These are phyloP conservation scores for Salix dunnii DNA, from an alignment of 345 rosid genomes.

Conservation along the genomic window DNA sequence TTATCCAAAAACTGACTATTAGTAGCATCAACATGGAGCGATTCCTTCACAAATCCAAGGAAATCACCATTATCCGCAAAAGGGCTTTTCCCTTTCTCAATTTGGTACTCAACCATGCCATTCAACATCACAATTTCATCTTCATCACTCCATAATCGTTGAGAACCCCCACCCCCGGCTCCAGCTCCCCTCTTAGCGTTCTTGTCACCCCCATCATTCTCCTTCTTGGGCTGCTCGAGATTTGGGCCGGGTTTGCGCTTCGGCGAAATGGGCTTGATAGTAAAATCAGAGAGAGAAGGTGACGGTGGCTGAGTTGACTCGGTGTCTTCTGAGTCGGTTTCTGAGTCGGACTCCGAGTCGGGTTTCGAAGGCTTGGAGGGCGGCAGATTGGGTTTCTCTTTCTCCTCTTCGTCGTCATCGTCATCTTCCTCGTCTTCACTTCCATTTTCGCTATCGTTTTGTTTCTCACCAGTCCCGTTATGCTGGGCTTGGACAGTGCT, in stretches of 20 bases:
- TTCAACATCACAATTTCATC: slow-evolving; percentile 40
- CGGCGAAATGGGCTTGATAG: slow-evolving; percentile 21
- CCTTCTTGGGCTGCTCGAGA: not conserved
- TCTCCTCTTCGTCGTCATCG: not conserved
- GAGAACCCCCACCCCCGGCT: slow-evolving; percentile 19
- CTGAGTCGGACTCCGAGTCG: slow-evolving; percentile 22
- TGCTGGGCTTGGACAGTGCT: not conserved
- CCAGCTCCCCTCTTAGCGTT: slow-evolving; percentile 6
- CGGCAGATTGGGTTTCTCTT: not conserved
- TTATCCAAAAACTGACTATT: slow-evolving; percentile 44
- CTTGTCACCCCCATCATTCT: not conserved
- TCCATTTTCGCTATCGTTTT: slow-evolving; percentile 16
- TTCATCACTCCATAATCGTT: slow-evolving; percentile 45
- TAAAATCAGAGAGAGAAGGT: slow-evolving; percentile 22
- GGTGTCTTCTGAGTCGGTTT: slow-evolving; percentile 28
- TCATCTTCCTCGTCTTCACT: not conserved
- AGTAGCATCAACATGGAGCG: slow-evolving; percentile 32
- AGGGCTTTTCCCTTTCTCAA: slow-evolving; percentile 29
- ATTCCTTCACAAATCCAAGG: slow-evolving; percentile 33
- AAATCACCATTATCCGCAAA: slow-evolving; percentile 29
- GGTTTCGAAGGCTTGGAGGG: slow-evolving; percentile 2
- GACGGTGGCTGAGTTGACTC: slow-evolving; percentile 20
- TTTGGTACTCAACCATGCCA: slow-evolving; percentile 36
- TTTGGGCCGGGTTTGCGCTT: slow-evolving; percentile 13
- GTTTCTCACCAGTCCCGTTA: not conserved